Conservation (phyloP, 2,329 filamentous ascomycete genomes). For the Aureobasidium subglaciale region DNA sequence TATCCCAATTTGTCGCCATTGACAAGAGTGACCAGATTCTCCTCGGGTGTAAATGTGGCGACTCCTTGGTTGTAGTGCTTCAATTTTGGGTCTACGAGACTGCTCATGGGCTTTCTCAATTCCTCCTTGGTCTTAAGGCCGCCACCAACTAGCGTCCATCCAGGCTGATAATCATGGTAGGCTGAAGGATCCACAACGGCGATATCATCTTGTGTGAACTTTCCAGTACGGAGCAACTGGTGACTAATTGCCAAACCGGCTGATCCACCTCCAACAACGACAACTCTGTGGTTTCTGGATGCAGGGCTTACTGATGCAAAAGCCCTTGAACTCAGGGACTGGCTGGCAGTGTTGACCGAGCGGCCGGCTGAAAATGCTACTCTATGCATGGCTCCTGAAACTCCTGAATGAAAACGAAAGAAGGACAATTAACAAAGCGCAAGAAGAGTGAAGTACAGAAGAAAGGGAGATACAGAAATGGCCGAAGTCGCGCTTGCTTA, state of each 20-base stretch:
- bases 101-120: slow-evolving; percentile 44
- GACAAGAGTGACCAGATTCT: slow-evolving; percentile 50
- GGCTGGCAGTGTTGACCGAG: slow-evolving; percentile 2
- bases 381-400: slow-evolving; percentile 5
- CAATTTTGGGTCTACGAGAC: slow-evolving; percentile 53
- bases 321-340: neutral
- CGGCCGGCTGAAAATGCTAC: neutral
- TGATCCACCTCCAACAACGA: slow-evolving; percentile 60
- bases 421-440: neutral
- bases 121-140: slow-evolving; percentile 58
- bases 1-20: slow-evolving; percentile 53
- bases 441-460: neutral
- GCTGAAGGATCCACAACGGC: slow-evolving; percentile 56
- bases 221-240: slow-evolving; percentile 55
- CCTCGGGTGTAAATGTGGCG: slow-evolving; percentile 44
- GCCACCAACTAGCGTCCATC: slow-evolving; percentile 62
- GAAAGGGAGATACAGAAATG: neutral
- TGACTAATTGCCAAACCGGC: slow-evolving; percentile 61
- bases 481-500: slow-evolving; percentile 8
- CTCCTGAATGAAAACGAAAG: neutral
- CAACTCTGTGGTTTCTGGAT: slow-evolving; percentile 52
- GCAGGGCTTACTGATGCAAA: slow-evolving; percentile 25
- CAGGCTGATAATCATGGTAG: slow-evolving; percentile 63
- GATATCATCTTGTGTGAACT: slow-evolving; percentile 53
- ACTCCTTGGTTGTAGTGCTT: slow-evolving; percentile 53